A percentile compares a stretch with the other conserved stretches of the same genome.
Evolutionary conservation across 352 stramenopile genomes (phyloP).

Genomic region (Blastocystis sp.): DNA sequence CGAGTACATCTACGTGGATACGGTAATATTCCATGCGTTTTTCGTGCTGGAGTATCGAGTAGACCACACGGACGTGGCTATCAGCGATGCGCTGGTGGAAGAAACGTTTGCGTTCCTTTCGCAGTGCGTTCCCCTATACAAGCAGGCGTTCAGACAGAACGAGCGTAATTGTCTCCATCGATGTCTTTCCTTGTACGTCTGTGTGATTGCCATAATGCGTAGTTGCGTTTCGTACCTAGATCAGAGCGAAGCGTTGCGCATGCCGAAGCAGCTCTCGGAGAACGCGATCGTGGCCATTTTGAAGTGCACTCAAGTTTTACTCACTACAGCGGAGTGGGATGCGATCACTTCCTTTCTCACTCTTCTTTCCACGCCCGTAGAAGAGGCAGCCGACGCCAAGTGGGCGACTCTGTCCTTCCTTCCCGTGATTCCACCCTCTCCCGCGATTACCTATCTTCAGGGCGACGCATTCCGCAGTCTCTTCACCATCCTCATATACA

Average conservation of each 20-base stretch:
- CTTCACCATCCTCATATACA: conserved; percentile 25
- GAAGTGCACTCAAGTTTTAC: neutral
- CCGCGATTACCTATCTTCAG: conserved; percentile 1
- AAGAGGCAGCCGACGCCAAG: neutral
- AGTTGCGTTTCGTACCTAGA: conserved; percentile 55
- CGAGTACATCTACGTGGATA: conserved; percentile 3
- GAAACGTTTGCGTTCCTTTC: conserved; percentile 13
- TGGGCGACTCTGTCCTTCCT: conserved; percentile 14
- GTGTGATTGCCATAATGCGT: neutral
- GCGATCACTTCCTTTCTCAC: conserved; percentile 7
- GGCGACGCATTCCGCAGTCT: neutral
- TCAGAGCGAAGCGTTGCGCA: neutral
- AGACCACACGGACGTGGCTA: neutral
- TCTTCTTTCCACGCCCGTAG: conserved; percentile 3
- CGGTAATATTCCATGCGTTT: conserved; percentile 57
- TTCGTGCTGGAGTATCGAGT: conserved; percentile 48
- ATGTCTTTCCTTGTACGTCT: conserved; percentile 12
- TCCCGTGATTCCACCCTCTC: neutral
- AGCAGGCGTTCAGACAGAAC: neutral
- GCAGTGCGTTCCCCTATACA: conserved; percentile 4
- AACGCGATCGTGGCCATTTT: conserved; percentile 46
- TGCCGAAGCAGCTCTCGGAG: conserved; percentile 24
- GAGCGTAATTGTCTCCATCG: conserved; percentile 40
- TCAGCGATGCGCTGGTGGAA: conserved; percentile 34
- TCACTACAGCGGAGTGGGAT: neutral